Evolutionary conservation across 768 basidiomycete species (phyloP), one percentile per base, ranked within the genome.

Genomic region (Pluteus cervinus): DNA sequence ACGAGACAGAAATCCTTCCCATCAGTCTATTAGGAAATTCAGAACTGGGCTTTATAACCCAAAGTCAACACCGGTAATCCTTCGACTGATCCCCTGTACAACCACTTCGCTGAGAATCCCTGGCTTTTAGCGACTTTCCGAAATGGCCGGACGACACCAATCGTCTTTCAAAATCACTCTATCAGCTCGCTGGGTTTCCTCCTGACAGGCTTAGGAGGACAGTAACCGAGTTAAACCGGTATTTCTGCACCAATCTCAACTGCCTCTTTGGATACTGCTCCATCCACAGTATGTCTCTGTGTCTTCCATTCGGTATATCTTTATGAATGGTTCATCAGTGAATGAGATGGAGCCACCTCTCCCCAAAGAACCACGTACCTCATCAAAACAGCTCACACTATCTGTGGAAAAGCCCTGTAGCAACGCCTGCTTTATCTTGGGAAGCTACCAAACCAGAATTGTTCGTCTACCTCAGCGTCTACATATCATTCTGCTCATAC

Each of bases 171-270:
- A 29, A 11, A 37, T 48, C 23, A 9, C 29, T 29, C 38, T 53
- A 31, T 36, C 24, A 24, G 28, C 38, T 17, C 17, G 29, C n/a
- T n/a, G n/a, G n/a, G 25, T 15, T 36, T 24, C 16, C 30, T 14
- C 26, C 41, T 40, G 16, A 50, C 32, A 6, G 41, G 33, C 50
- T 47, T 11, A 33, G 42, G 12, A 43, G 53, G 20, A 43, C 44
- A 33, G 35, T 76, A 4, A 39, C 53, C n/a, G 57, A 49, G 10
- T 46, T 68, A n/a, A 48, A 64, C 3, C 48, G 58, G 3, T 44
- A 64, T 1, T 79, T 80, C 41, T 81, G 79, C 54, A 61, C 63
- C 4, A 76, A 71, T 36, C 40, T 68, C 16, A 74, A 65, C 36
- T 81, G 79, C 40, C 20, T 71, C 1, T 65, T 66, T 5, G 61